Evolutionary conservation across 495 filamentous ascomycete species (phyloP), one percentile per base, ranked within the genome.

Genomic region (Xylaria sp.): DNA sequence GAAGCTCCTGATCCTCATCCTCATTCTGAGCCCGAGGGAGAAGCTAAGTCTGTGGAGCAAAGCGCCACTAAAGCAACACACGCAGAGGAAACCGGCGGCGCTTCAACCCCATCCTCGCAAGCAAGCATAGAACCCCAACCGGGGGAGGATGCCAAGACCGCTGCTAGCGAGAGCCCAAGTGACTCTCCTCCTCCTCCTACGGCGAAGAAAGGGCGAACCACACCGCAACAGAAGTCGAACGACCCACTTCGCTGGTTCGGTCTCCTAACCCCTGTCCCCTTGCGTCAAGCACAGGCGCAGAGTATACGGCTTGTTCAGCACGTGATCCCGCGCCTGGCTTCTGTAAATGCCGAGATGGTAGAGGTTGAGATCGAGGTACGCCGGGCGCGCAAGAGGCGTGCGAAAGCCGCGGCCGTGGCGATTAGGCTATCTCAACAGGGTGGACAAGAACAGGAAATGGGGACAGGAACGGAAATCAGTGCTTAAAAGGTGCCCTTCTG

Each of bases 231-330:
- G 19, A 69, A 63, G 24, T 55, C 35, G 31, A 76, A 76, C 17
- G 87, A 93, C 75, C 91, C 92, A 6, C 82, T 93, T 53, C 79
- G 84, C 43, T 92, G 90, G 90, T 93, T 91, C 77, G 91, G 91
- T 6, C 85, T 93, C 44, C 80, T 93, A 0, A 85, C 89, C 11
- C 89, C 92, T 0, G 80, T 79, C 33, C 79, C 89, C 8, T 83
- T 94, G 48, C 87, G 89, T 61, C 81, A 76, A 29, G 90, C 91
- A 0, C 91, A 93, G 77, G 79, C 64, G 15, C 77, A 80, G 52
- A 80, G 83, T 29, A 72, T 85, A 52, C 63, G 80, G 66, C 80
- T 81, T 3, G 81, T 88, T 8, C 81, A 84, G 74, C 75, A 82
- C 11, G 69, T 84, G 48, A 75, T 88, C 29, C 87, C 87, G 1